phyloP scores from a whole-genome alignment of 192 early-diverging fungal species.

The Phycomyces nitens region DNA sequence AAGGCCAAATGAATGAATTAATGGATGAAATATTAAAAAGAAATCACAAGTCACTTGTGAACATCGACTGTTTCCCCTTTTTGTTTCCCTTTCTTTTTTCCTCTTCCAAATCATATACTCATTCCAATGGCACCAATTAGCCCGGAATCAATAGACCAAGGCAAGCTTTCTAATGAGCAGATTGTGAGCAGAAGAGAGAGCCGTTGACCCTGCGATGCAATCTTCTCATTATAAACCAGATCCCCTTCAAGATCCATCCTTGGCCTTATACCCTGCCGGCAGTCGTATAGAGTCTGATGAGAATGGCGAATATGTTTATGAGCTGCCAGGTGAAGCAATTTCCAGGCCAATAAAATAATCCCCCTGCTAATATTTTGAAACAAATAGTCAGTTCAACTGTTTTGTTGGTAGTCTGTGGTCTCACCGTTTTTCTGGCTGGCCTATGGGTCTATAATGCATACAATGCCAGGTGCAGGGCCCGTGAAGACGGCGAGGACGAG shows the following conservation, averaged over 20 bases:
- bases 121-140: neutral
- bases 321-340: too few species aligned
- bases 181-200: neutral
- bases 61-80: neutral
- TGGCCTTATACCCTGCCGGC: neutral
- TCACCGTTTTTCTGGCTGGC: too few species aligned
- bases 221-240: neutral
- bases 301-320: too few species aligned
- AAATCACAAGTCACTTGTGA: too few species aligned
- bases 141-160: conserved; percentile 1
- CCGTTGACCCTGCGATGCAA: neutral
- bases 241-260: neutral
- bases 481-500: conserved; percentile 16
- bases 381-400: too few species aligned
- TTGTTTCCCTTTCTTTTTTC: conserved; percentile 1
- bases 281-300: neutral
- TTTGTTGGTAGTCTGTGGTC: too few species aligned
- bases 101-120: neutral
- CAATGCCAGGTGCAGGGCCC: neutral
- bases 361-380: too few species aligned
- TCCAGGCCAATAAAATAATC: too few species aligned
- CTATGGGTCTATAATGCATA: too few species aligned
- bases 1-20: too few species aligned
- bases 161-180: conserved; percentile 5
- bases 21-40: too few species aligned